Evolutionary conservation across 768 basidiomycete species (phyloP).

Genomic region (Hemileccinum rubropunctum): DNA sequence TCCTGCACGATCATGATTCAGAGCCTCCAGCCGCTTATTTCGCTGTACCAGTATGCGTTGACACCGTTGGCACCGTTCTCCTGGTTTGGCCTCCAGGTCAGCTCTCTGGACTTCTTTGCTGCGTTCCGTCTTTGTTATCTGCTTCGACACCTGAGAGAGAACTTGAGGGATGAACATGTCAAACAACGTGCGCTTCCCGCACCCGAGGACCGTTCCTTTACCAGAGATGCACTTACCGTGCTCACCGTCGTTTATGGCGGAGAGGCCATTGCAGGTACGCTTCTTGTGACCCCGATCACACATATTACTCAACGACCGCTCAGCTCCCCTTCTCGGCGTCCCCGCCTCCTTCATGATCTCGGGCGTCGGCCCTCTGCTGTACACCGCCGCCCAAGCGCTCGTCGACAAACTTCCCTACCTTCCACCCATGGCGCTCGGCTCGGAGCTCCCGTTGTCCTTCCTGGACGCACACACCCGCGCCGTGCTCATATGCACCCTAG

Average conservation of each 20-base stretch:
- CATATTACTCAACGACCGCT: neutral
- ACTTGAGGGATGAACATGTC: conserved; percentile 42
- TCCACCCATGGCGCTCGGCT: conserved; percentile 46
- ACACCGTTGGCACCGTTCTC: conserved; percentile 63
- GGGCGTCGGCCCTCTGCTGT: conserved; percentile 61
- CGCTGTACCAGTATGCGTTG: conserved; percentile 51
- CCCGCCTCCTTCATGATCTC: conserved; percentile 83
- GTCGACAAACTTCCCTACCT: conserved; percentile 54
- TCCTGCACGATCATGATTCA: conserved; percentile 19
- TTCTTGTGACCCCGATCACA: neutral
- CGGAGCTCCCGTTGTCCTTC: conserved; percentile 70
- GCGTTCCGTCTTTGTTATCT: conserved; percentile 67
- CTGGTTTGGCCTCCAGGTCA: conserved; percentile 60
- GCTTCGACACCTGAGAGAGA: conserved; percentile 65
- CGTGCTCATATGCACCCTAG: conserved; percentile 72
- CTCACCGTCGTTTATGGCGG: conserved; percentile 75
- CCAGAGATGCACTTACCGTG: conserved; percentile 54
- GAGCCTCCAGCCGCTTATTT: conserved; percentile 42
- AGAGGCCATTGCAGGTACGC: conserved; percentile 65
- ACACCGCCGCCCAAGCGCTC: conserved; percentile 55
- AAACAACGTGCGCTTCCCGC: conserved; percentile 27
- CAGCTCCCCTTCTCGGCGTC: conserved; percentile 61
- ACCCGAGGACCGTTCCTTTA: conserved; percentile 53
- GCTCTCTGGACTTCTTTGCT: conserved; percentile 64
- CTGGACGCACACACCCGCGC: conserved; percentile 80